phyloP scores from a whole-genome alignment of 1,284 basidiomycete species.

The Testicularia cyperi region DNA sequence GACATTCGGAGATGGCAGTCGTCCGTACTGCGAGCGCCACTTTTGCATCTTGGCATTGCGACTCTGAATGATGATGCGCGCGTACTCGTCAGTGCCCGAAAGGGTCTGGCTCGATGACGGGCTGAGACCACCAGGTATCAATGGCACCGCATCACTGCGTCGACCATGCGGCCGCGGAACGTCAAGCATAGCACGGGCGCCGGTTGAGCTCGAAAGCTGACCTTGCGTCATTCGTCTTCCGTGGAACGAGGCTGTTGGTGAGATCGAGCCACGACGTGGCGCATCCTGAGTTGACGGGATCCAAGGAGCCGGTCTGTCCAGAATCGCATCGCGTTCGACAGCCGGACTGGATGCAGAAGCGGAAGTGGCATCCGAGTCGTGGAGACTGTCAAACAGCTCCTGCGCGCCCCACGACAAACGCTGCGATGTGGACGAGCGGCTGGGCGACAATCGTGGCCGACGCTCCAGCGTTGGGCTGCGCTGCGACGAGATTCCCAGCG shows the following conservation, averaged over 20 bases:
- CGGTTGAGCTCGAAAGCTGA: slow-evolving; percentile 29
- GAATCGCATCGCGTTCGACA: neutral
- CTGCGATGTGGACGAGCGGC: slow-evolving; percentile 11
- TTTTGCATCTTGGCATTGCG: slow-evolving; percentile 65
- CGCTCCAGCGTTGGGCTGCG: slow-evolving; percentile 20
- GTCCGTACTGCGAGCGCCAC: slow-evolving; percentile 59
- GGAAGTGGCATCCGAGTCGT: slow-evolving; percentile 9
- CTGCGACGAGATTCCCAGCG: slow-evolving; percentile 16
- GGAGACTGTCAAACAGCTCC: slow-evolving; percentile 38
- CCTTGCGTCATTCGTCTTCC: slow-evolving; percentile 16
- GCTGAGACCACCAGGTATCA: slow-evolving; percentile 14
- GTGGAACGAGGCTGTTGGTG: slow-evolving; percentile 8
- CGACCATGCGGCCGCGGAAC: slow-evolving; percentile 14
- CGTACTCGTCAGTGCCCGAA: slow-evolving; percentile 64
- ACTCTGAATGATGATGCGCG: slow-evolving; percentile 65
- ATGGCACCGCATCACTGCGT: slow-evolving; percentile 20
- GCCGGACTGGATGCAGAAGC: too few species aligned
- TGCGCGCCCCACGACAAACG: slow-evolving; percentile 37
- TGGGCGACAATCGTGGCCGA: slow-evolving; percentile 20
- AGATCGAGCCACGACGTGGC: slow-evolving; percentile 3
- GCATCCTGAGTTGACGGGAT: slow-evolving; percentile 46
- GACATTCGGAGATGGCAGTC: neutral
- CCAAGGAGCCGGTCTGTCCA: slow-evolving; percentile 46
- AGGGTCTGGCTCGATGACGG: slow-evolving; percentile 10
- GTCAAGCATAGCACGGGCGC: slow-evolving; percentile 22